A percentile compares a stretch with the other conserved stretches of the same genome.
These are phyloP conservation scores for Ophiostoma tasmaniense DNA, from an alignment of 2,329 filamentous ascomycete genomes.

Conservation along the genomic window DNA sequence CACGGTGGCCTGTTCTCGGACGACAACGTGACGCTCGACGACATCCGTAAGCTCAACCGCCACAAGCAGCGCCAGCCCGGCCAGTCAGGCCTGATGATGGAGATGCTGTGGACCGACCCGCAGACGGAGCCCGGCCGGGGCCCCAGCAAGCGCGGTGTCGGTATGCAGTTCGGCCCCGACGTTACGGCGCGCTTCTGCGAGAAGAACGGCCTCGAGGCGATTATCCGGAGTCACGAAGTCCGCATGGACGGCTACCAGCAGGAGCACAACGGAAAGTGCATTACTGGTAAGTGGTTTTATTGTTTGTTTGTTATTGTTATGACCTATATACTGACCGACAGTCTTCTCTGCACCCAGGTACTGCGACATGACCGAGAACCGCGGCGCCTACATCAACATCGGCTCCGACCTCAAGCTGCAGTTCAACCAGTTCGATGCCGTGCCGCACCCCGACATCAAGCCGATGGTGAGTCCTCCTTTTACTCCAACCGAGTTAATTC, in stretches of 20 bases:
- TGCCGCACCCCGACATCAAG: constrained; percentile 89
- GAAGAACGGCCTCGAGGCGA: constrained; percentile 84
- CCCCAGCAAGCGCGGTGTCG: constrained; percentile 93
- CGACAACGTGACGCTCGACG: constrained; percentile 82
- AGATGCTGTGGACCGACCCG: constrained; percentile 99
- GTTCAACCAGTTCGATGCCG: constrained; percentile 90
- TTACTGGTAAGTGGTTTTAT: constrained; percentile 58
- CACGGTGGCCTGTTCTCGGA: constrained; percentile 95
- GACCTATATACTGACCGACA: constrained; percentile 23
- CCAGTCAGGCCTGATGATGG: constrained; percentile 96
- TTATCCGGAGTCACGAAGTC: constrained; percentile 96
- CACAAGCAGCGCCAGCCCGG: constrained; percentile 49
- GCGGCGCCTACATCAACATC: constrained; percentile 97
- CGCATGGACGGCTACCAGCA: constrained; percentile 99
- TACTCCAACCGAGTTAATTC: too few species aligned
- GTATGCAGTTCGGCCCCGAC: constrained; percentile 93
- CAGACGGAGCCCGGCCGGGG: constrained; percentile 78
- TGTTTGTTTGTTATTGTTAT: not conserved
- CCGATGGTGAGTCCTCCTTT: constrained; percentile 59
- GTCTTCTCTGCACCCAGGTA: constrained; percentile 98
- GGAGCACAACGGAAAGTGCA: constrained; percentile 90
- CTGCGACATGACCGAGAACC: constrained; percentile 96
- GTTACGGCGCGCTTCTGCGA: constrained; percentile 96
- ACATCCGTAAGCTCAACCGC: constrained; percentile 57
- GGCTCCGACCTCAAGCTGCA: constrained; percentile 83